A percentile compares a stretch with the other conserved stretches of the same genome.
phyloP scores from a whole-genome alignment of 2,329 filamentous ascomycete species.

The Chaetomiaceae sp. region DNA sequence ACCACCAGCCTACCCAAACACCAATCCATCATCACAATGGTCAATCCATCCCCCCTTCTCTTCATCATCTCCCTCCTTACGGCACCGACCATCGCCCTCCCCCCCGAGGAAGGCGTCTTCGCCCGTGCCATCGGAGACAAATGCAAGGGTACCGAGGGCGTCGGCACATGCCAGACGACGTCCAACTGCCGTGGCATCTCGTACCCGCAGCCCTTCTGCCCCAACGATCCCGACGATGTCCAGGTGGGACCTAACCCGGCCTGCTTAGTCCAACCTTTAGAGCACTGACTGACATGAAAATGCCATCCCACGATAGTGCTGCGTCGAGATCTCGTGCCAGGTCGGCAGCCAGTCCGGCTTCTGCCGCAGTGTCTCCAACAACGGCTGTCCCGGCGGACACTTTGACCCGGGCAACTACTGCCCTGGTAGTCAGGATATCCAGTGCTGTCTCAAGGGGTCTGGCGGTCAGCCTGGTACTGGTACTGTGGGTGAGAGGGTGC shows the following conservation, averaged over 20 bases:
- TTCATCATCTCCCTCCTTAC: background rate
- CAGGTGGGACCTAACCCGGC: background rate
- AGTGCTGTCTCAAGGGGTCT: too few relatives aligned
- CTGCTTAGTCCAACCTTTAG: too few relatives aligned
- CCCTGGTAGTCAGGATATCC: too few relatives aligned
- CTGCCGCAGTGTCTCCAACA: too few relatives aligned
- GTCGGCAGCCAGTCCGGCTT: too few relatives aligned
- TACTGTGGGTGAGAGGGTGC: background rate
- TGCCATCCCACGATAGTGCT: too few relatives aligned
- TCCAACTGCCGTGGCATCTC: background rate
- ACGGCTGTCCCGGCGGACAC: too few relatives aligned
- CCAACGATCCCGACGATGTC: background rate
- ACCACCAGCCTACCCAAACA: too few relatives aligned
- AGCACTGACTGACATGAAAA: too few relatives aligned
- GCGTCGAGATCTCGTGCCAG: too few relatives aligned
- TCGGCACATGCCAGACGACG: background rate
- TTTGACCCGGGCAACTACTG: too few relatives aligned
- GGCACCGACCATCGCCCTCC: background rate
- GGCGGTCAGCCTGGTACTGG: too few relatives aligned
- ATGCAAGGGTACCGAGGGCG: background rate
- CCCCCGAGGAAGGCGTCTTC: background rate
- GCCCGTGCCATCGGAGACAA: background rate
- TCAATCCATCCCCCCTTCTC: background rate
- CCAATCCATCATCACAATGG: background rate
- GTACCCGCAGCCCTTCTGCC: background rate